Percentiles rank a stretch among this genome's conserved stretches.
phyloP scores from a whole-genome alignment of 2,329 filamentous ascomycete species.

The Ustulina deusta region DNA sequence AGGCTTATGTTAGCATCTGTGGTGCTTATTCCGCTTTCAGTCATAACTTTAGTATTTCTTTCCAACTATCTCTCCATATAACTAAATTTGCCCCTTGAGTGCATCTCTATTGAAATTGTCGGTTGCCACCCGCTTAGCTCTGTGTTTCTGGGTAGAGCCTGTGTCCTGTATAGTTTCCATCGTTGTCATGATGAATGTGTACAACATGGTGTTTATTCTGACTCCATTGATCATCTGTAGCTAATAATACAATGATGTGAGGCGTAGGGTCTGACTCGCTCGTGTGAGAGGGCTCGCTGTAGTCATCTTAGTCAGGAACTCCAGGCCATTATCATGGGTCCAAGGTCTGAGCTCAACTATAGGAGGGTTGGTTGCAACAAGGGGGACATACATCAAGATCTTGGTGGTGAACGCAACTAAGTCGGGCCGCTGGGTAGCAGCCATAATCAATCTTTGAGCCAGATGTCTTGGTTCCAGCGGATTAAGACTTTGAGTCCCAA shows the following conservation, averaged over 20 bases:
- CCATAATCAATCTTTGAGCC: no score
- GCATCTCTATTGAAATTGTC: no score
- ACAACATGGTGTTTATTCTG: neutral
- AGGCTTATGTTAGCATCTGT: no score
- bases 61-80: no score
- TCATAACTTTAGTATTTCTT: no score
- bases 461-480: no score
- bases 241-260: neutral
- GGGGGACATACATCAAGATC: neutral
- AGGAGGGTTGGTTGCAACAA: neutral
- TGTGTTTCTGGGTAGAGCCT: neutral
- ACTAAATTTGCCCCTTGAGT: no score
- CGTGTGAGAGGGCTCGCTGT: neutral
- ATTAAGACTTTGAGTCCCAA: no score
- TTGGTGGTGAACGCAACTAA: neutral
- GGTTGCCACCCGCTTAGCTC: neutral
- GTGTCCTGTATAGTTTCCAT: neutral
- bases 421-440: neutral
- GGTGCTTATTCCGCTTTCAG: no score
- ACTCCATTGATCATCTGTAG: neutral
- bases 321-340: no score
- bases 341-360: no score
- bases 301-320: neutral
- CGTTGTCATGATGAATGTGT: neutral
- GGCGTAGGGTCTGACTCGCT: neutral